These are phyloP conservation scores for Rugosomyces carneus DNA, from an alignment of 1,284 basidiomycete species.

Conservation along the genomic window DNA sequence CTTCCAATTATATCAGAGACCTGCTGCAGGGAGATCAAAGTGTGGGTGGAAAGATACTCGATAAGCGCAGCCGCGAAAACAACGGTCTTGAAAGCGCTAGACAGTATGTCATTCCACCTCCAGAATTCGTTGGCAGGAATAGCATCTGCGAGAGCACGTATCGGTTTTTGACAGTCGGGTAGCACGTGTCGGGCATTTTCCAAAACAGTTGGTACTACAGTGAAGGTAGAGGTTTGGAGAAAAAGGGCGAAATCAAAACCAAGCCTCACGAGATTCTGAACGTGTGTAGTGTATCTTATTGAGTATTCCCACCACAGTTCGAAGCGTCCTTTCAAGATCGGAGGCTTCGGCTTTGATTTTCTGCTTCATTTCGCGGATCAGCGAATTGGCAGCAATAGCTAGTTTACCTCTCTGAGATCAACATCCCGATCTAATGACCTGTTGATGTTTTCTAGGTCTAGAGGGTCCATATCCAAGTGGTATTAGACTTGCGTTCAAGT, in stretches of 20 bases:
- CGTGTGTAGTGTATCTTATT: conserved; percentile 75
- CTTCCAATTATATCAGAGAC: conserved; percentile 57
- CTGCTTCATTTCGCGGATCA: conserved; percentile 29
- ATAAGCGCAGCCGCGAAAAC: conserved; percentile 63
- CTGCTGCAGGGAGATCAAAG: conserved; percentile 52
- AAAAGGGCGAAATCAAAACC: not conserved
- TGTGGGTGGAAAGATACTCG: conserved; percentile 57
- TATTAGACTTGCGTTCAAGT: not conserved
- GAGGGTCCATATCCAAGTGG: conserved; percentile 44
- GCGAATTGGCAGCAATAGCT: conserved; percentile 2
- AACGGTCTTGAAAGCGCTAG: conserved; percentile 53
- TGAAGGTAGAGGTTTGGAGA: not conserved
- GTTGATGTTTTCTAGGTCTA: conserved; percentile 41
- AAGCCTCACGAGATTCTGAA: conserved; percentile 45
- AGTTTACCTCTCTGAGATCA: conserved; percentile 25
- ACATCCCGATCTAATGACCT: conserved; percentile 26
- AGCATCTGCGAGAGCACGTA: conserved; percentile 43
- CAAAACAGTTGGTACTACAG: conserved; percentile 54
- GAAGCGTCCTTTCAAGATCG: conserved; percentile 67
- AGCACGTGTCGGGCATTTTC: conserved; percentile 51
- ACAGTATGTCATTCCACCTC: conserved; percentile 80
- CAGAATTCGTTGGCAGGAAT: conserved; percentile 72
- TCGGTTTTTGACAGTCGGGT: conserved; percentile 45
- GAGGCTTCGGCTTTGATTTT: conserved; percentile 72
- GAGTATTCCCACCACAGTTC: conserved; percentile 57